A percentile compares a stretch with the other conserved stretches of the same genome.
These are phyloP conservation scores for Gomphus bonarii DNA, from an alignment of 1,284 basidiomycete genomes.

Conservation along the genomic window DNA sequence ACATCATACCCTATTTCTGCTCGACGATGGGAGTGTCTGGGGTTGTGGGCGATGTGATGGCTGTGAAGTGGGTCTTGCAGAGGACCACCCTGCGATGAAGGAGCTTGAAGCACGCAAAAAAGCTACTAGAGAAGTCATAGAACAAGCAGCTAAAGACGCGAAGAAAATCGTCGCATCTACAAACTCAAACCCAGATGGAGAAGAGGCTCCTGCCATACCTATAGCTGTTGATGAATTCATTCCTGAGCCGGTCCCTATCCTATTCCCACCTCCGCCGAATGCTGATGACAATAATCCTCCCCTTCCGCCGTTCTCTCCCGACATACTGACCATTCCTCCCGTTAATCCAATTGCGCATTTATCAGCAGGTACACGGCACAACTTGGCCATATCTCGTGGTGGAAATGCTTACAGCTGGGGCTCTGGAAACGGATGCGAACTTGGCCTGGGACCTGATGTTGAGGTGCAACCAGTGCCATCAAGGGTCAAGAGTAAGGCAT, in stretches of 20 bases:
- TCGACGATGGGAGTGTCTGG: constrained; percentile 46
- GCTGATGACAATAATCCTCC: constrained; percentile 29
- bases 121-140: constrained; percentile 14
- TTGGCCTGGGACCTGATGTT: constrained; percentile 29
- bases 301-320: constrained; percentile 23
- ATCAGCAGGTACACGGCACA: constrained; percentile 39
- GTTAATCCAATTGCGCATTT: constrained; percentile 35
- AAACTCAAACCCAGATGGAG: constrained; percentile 16
- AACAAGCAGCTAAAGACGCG: constrained; percentile 16
- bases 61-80: constrained; percentile 34
- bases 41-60: constrained; percentile 38
- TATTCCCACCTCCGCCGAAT: constrained; percentile 33
- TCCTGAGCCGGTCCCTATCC: constrained; percentile 30
- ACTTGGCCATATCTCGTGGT: constrained; percentile 37
- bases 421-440: constrained; percentile 32
- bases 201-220: constrained; percentile 20
- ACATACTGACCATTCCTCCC: constrained; percentile 17
- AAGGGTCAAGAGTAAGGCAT: constrained; percentile 17
- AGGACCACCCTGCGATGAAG: constrained; percentile 32
- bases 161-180: constrained; percentile 9
- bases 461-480: constrained; percentile 16
- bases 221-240: constrained; percentile 15
- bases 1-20: constrained; percentile 46
- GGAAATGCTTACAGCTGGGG: constrained; percentile 48
- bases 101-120: constrained; percentile 12